Conservation (phyloP, 2,329 filamentous ascomycete species). For the Orbilia quercus region DNA sequence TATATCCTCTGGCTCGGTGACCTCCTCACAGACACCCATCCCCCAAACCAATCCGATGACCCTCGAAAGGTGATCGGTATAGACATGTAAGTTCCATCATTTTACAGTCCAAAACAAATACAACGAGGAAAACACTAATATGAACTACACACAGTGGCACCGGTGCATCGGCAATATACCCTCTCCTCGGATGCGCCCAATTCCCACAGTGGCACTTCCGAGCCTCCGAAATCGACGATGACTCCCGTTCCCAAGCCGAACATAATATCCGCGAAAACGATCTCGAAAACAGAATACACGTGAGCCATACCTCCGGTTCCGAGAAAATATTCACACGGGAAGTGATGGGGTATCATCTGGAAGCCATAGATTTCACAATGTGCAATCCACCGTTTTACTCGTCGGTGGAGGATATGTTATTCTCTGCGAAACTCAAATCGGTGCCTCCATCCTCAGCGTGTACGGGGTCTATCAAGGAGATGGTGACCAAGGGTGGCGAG, state of each 20-base stretch:
- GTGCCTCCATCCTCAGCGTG: slow-evolving; percentile 72
- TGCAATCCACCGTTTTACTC: slow-evolving; percentile 95
- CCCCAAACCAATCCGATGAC: slow-evolving; percentile 72
- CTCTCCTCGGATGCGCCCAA: slow-evolving; percentile 72
- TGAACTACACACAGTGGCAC: slow-evolving; percentile 71
- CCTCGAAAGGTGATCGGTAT: slow-evolving; percentile 74
- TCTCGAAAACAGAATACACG: slow-evolving; percentile 25
- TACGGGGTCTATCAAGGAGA: slow-evolving; percentile 81
- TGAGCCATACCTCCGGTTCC: slow-evolving; percentile 22
- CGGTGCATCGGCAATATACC: slow-evolving; percentile 91
- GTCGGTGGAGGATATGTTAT: slow-evolving; percentile 75
- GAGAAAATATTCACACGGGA: slow-evolving; percentile 25
- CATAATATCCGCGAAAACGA: slow-evolving; percentile 22
- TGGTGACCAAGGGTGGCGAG: slow-evolving; percentile 85
- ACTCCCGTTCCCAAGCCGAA: slow-evolving; percentile 30
- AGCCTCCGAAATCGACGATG: slow-evolving; percentile 55
- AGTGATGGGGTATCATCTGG: not conserved
- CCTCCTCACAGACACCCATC: slow-evolving; percentile 67
- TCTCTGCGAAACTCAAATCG: slow-evolving; percentile 74
- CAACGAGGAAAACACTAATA: too few relatives aligned
- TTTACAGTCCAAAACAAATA: not conserved
- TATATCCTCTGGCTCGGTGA: slow-evolving; percentile 90
- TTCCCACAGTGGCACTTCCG: slow-evolving; percentile 37
- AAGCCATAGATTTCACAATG: slow-evolving; percentile 82
- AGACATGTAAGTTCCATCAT: slow-evolving; percentile 73